phyloP scores from a whole-genome alignment of 805 yeast genomes.

The Pachysolen tannophilus region DNA sequence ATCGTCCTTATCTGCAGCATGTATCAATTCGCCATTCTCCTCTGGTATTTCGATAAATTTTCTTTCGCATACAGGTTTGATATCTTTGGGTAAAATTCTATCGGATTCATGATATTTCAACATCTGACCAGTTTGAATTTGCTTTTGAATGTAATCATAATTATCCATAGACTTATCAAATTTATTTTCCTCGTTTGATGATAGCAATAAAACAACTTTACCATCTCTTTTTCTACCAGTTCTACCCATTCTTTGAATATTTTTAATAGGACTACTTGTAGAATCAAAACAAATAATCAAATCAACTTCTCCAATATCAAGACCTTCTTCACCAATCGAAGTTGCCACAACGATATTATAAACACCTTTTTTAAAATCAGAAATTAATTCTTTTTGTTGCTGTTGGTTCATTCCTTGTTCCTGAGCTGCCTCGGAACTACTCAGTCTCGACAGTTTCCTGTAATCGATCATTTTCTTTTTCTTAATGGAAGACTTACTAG shows the following conservation, averaged over 20 bases:
- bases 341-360: conserved; percentile 88
- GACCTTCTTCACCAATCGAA: conserved; percentile 96
- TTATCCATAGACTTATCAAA: conserved; percentile 81
- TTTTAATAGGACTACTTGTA: conserved; percentile 87
- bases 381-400: conserved; percentile 71
- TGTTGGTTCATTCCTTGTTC: conserved; percentile 85
- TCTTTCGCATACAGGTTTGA: conserved; percentile 50
- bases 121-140: conserved; percentile 42
- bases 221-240: conserved; percentile 96
- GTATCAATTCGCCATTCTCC: conserved; percentile 49
- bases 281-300: conserved; percentile 89
- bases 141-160: conserved; percentile 68
- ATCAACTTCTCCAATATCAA: conserved; percentile 98
- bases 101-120: conserved; percentile 41
- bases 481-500: conserved; percentile 23
- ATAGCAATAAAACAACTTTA: conserved; percentile 61
- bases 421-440: conserved; percentile 72
- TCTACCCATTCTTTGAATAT: conserved; percentile 94
- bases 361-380: conserved; percentile 62
- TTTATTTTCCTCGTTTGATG: conserved; percentile 70
- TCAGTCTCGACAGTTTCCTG: conserved; percentile 25
- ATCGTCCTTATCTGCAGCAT: conserved; percentile 43
- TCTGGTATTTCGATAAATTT: conserved; percentile 57
- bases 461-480: conserved; percentile 11
- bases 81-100: conserved; percentile 57